Conservation (phyloP, 768 basidiomycete species). For the Amanita rimosa region DNA sequence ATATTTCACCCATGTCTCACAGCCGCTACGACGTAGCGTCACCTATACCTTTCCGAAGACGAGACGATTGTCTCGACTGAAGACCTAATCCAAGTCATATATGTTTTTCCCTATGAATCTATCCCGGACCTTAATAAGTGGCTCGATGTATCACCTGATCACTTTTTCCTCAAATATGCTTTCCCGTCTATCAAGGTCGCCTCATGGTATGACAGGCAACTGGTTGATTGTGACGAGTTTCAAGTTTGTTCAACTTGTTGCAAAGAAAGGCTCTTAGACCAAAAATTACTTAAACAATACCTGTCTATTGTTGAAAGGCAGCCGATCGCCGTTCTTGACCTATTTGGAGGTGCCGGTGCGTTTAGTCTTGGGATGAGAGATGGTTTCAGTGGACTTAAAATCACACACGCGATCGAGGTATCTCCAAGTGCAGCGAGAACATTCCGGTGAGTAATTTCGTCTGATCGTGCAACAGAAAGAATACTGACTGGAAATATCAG, state of each 20-base stretch:
- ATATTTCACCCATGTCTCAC: background rate
- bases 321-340: conserved; percentile 26
- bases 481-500: conserved; percentile 18
- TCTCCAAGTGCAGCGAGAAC: conserved; percentile 67
- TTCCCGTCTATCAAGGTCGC: conserved; percentile 30
- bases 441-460: conserved; percentile 32
- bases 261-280: conserved; percentile 17
- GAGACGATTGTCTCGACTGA: conserved; percentile 18
- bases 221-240: conserved; percentile 23
- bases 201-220: conserved; percentile 25
- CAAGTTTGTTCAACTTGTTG: conserved; percentile 37
- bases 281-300: conserved; percentile 23
- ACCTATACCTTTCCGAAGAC: conserved; percentile 50
- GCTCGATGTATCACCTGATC: conserved; percentile 39
- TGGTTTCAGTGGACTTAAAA: conserved; percentile 37
- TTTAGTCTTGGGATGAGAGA: conserved; percentile 50
- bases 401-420: conserved; percentile 63
- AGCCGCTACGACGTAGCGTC: conserved; percentile 34
- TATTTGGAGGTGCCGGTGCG: conserved; percentile 48
- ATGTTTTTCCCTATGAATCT: conserved; percentile 27
- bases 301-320: conserved; percentile 13
- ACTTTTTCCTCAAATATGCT: conserved; percentile 45
- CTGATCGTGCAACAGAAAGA: background rate
- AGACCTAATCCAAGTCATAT: conserved; percentile 36
- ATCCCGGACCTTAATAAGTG: conserved; percentile 25